These are phyloP conservation scores for Quercus lobata DNA, from an alignment of 331 rosid species.

Conservation along the genomic window DNA sequence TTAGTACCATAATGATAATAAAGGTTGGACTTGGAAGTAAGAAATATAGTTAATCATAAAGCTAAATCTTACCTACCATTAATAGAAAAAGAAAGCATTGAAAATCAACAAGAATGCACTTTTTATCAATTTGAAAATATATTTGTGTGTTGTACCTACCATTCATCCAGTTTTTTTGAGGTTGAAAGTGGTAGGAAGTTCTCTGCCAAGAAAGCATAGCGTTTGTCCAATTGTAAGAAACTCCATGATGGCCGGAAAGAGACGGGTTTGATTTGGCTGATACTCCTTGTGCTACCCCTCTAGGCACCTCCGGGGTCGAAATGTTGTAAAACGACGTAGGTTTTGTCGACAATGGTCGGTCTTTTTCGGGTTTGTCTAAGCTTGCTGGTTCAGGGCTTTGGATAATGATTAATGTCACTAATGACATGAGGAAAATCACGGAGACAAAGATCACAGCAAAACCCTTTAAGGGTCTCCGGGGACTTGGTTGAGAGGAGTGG, in stretches of 20 bases:
- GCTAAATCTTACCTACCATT: conserved; percentile 2
- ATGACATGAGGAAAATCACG: conserved; percentile 30
- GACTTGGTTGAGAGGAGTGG: not conserved
- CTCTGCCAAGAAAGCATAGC: conserved; percentile 88
- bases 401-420: conserved; percentile 38
- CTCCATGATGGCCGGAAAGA: conserved; percentile 1
- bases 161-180: conserved; percentile 73
- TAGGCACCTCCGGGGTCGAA: conserved; percentile 1
- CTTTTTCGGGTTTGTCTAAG: not conserved
- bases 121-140: too few relatives aligned
- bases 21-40: not conserved
- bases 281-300: conserved; percentile 65
- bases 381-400: conserved; percentile 11
- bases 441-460: conserved; percentile 18
- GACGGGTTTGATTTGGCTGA: conserved; percentile 65
- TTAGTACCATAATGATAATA: not conserved
- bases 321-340: conserved; percentile 8
- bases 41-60: not conserved
- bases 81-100: not conserved
- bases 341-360: not conserved
- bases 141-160: conserved; percentile 38
- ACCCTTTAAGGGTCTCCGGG: conserved; percentile 27
- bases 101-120: not conserved
- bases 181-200: conserved; percentile 84
- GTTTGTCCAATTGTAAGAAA: conserved; percentile 66